Base-by-base conservation (phyloP, 1,139 yeast species). In the Keqinozyma sinolaborantium region DNA sequence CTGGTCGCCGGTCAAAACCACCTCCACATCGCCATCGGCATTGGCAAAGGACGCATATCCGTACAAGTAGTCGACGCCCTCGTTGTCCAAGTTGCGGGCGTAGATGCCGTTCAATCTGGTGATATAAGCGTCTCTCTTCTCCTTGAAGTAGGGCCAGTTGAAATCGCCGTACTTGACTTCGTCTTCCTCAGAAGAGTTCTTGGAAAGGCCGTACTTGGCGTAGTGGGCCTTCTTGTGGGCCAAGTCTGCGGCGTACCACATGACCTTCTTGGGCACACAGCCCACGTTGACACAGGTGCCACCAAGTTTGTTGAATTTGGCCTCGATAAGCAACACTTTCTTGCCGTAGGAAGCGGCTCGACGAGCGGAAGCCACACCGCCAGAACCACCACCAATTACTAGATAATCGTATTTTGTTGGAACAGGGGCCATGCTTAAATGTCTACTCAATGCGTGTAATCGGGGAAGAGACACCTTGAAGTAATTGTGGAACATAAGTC, bases 231-330 rank as follows among this genome's bases (percentile, higher is more conserved):
- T 67, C 51, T 78, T 79, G 42, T 77, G 76, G 14, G 97, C 97
- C 58, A 85, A 64, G 48, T 88, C 96, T 21, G 92, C 81, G 14
- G 97, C 96, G 46, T 88, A 80, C 98, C 98, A 92, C 97, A 92
- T 90, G 31, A 94, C 88, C 59, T 92, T 92, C 71, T 92, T 92
- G 29, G 99, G 99, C 24, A 92, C 98, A 71, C 99, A 92, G 12
- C 99, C 99, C 27, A 90, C 98, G 57, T 94, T 94, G 44, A 94
- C 99, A 73, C 99, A 92, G 29, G 99, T 94, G 26, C 99, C 99
- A 35, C 98, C 98, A 60, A 94, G 73, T 47, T 60, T 64, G 35
- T 64, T 50, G 38, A 68, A 79, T 36, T 79, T 77, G 25, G 86
- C 78, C 59, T 92, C 98, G 36, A 92, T 72, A 25, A 92, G 55